phyloP scores from a whole-genome alignment of 73 alveolate species.

The Tetrahymena elliotti region DNA sequence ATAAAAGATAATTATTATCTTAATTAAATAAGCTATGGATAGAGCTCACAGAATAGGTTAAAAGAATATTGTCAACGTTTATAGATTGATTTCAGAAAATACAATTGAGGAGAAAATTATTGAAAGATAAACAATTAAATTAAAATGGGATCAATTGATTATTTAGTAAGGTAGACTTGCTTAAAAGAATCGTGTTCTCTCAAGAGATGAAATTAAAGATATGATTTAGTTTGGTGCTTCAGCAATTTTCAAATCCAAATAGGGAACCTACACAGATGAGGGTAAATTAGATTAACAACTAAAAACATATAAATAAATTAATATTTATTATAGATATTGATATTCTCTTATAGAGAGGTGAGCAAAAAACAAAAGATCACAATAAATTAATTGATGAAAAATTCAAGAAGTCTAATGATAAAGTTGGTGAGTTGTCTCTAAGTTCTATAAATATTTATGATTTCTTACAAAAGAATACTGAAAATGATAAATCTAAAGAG shows the following conservation, averaged over 20 bases:
- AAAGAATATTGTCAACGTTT: constrained; percentile 86
- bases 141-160: constrained; percentile 90
- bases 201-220: constrained; percentile 93
- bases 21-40: constrained; percentile 85
- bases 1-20: background rate
- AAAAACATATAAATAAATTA: background rate
- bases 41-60: constrained; percentile 99
- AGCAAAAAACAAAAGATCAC: constrained; percentile 66
- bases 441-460: constrained; percentile 70
- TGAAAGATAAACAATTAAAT: constrained; percentile 91
- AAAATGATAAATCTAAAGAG: constrained; percentile 62
- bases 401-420: constrained; percentile 63
- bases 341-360: constrained; percentile 78
- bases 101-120: constrained; percentile 96
- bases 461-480: constrained; percentile 91
- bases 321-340: constrained; percentile 57
- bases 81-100: constrained; percentile 85
- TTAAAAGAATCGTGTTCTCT: constrained; percentile 64
- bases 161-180: constrained; percentile 93
- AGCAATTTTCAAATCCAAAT: constrained; percentile 77
- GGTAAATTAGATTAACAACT: background rate
- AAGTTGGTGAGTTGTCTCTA: constrained; percentile 30
- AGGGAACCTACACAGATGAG: constrained; percentile 70
- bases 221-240: constrained; percentile 96
- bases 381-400: constrained; percentile 28